phyloP scores from a whole-genome alignment of 2,329 filamentous ascomycete genomes.

The Fusarium incarnatum region DNA sequence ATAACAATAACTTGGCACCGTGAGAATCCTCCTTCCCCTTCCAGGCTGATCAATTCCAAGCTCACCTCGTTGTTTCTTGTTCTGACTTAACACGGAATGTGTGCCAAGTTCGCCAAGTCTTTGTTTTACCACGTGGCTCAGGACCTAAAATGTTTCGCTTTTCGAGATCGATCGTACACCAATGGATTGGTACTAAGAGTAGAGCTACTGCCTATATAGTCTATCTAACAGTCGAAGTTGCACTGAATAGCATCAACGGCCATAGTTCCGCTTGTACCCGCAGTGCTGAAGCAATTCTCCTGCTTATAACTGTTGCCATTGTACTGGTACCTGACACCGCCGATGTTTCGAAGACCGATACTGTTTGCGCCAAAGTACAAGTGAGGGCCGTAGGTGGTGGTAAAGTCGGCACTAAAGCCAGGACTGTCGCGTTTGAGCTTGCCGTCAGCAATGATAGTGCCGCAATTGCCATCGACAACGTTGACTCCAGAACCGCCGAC shows the following conservation, averaged over 20 bases:
- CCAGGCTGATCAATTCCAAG: background rate
- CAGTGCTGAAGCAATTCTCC: background rate
- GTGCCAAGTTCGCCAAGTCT: background rate
- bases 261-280: background rate
- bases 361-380: background rate
- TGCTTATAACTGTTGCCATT: background rate
- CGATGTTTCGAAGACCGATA: background rate
- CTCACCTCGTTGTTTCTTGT: background rate
- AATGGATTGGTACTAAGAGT: background rate
- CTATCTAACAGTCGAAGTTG: background rate
- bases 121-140: background rate
- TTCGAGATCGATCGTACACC: accelerated
- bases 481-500: background rate
- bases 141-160: accelerated
- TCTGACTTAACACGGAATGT: background rate
- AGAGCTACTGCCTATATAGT: background rate
- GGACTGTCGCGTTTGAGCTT: background rate
- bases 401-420: background rate
- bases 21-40: background rate
- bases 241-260: background rate
- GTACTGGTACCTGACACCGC: background rate
- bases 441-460: background rate
- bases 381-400: background rate
- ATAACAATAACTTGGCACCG: background rate
- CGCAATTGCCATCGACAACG: background rate